Evolutionary conservation across 768 basidiomycete genomes (phyloP), one percentile per base, ranked within the genome.

Genomic region (Trametes gibbosa): DNA sequence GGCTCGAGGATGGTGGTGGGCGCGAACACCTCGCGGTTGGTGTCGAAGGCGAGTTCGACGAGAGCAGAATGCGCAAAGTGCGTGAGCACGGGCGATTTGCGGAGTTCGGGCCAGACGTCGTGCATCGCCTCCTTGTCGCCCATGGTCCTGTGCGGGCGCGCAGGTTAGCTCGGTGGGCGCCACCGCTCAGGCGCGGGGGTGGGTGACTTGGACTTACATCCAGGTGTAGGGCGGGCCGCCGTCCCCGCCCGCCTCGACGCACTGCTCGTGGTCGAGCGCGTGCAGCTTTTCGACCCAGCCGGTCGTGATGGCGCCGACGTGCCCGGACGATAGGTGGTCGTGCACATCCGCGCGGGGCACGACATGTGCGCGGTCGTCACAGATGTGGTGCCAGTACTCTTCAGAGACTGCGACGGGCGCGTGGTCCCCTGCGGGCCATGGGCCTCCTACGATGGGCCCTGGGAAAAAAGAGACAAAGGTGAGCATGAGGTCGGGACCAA

Each of bases 21-120:
- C 27, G 54, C 7, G 52, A 64, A 53, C 19, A 64, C 6, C 0
- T 59, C 54, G 24, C 56, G 56, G 60, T 69, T 69, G 0, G 58
- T 52, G 19, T 58, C 60, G 55, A 69, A 63, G 13, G 81, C 82
- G 21, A 72, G 66, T 35, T 73, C 72, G 21, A 85, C 81, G 50
- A 82, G 75, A 0, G 79, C 75, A 0, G 83, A 82, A 82, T 82
- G 85, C 2, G 70, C 60, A 62, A 84, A 86, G 17, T 74, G 59
- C 2, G 63, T 65, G 32, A 84, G 69, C 32, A 84, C 76, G 21
- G 84, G 83, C 0, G 84, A 84, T 7, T 70, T 62, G 3, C 65
- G 65, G 34, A 85, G 73, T 1, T 70, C 52, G 0, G 77, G 76
- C 60, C 80, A 79, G 2, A 84, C 57, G 25, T 62, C 63, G 9